A percentile compares a stretch with the other conserved stretches of the same genome.
These are phyloP conservation scores for Pseudevernia furfuracea DNA, from an alignment of 495 filamentous ascomycete species.

Conservation along the genomic window DNA sequence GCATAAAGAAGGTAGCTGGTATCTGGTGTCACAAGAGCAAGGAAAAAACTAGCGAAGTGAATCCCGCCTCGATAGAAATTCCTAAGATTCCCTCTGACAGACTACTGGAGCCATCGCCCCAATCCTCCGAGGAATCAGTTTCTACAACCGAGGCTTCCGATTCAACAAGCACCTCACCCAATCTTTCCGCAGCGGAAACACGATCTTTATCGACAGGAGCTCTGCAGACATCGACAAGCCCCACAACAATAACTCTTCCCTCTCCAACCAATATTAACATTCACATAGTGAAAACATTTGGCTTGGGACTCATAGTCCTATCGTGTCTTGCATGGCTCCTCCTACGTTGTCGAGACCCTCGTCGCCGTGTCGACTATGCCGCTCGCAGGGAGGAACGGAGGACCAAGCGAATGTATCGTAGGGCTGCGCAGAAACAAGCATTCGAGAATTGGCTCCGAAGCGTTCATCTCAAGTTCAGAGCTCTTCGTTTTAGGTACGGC, in stretches of 20 bases:
- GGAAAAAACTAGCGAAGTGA: background rate
- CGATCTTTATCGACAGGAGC: conserved; percentile 7
- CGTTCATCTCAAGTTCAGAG: conserved; percentile 1
- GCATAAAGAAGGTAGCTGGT: conserved; percentile 19
- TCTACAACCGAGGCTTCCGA: background rate
- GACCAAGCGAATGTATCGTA: conserved; percentile 34
- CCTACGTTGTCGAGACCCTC: conserved; percentile 31
- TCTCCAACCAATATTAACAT: conserved; percentile 17
- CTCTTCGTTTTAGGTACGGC: conserved; percentile 20
- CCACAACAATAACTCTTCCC: conserved; percentile 10
- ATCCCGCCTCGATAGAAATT: background rate
- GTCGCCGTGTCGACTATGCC: conserved; percentile 33
- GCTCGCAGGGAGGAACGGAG: conserved; percentile 37
- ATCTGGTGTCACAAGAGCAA: conserved; percentile 12
- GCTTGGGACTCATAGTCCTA: conserved; percentile 28
- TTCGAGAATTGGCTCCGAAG: conserved; percentile 32
- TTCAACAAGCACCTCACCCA: conserved; percentile 6
- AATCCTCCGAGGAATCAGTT: background rate
- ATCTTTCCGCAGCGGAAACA: conserved; percentile 15
- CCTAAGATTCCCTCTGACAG: conserved; percentile 6
- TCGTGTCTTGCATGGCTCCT: conserved; percentile 33
- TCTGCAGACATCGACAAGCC: conserved; percentile 9
- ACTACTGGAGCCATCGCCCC: conserved; percentile 12
- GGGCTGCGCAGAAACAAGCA: conserved; percentile 35
- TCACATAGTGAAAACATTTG: conserved; percentile 23